These are phyloP conservation scores for Blastobotrys raffinosifermentans DNA, from an alignment of 1,139 yeast genomes.

Conservation along the genomic window DNA sequence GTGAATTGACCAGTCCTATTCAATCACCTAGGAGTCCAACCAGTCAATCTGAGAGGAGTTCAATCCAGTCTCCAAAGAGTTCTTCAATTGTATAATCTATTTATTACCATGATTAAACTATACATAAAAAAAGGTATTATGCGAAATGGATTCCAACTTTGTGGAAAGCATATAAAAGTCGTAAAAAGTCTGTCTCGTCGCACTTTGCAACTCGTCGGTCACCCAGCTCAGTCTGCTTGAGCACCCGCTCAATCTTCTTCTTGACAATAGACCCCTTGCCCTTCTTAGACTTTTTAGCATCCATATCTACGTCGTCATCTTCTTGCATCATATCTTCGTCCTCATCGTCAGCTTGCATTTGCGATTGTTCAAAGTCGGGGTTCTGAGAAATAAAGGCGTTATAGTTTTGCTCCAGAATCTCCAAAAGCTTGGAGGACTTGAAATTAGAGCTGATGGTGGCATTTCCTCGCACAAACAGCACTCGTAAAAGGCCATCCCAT, in stretches of 20 bases:
- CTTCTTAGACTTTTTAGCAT: conserved; percentile 43
- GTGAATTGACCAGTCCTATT: not conserved
- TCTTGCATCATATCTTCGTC: conserved; percentile 43
- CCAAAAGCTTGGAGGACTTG: conserved; percentile 74
- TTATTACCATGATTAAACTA: not conserved
- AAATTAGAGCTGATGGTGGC: conserved; percentile 92
- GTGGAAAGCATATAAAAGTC: conserved; percentile 85
- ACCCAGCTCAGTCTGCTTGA: conserved; percentile 62
- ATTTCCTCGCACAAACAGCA: conserved; percentile 88
- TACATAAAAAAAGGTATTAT: conserved; percentile 29
- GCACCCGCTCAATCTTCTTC: conserved; percentile 56
- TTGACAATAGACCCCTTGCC: conserved; percentile 39
- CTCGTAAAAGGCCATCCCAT: conserved; percentile 94
- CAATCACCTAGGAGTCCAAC: too few relatives aligned
- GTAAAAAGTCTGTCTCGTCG: conserved; percentile 91
- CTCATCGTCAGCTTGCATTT: conserved; percentile 34
- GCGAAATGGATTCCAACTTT: conserved; percentile 97
- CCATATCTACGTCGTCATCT: conserved; percentile 38
- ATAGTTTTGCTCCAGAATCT: conserved; percentile 83
- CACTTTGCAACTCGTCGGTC: conserved; percentile 90
- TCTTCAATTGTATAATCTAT: not conserved
- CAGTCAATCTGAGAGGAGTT: too few relatives aligned
- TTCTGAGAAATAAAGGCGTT: conserved; percentile 65
- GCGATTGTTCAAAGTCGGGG: conserved; percentile 20
- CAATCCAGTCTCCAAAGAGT: too few relatives aligned